Evolutionary conservation across 1,284 basidiomycete genomes (phyloP).

Genomic region (Sporisorium reilianum): DNA sequence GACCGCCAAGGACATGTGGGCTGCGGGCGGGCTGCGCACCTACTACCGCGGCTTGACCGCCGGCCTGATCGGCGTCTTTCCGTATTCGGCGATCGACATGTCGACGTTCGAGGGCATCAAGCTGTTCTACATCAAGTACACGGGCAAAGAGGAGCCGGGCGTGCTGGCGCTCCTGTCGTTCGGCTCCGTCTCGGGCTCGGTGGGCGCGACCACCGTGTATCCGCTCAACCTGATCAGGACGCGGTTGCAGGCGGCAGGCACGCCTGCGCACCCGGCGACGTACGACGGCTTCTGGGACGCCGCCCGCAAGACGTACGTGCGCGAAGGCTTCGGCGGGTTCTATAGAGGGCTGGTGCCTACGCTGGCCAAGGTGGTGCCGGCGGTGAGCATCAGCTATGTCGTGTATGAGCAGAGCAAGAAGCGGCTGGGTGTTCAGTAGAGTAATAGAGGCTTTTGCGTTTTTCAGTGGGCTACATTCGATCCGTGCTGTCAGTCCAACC

Average conservation of each 20-base stretch:
- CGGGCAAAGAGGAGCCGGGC: conserved; percentile 70
- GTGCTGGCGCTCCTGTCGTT: conserved; percentile 70
- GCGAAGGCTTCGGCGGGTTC: conserved; percentile 92
- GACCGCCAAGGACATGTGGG: conserved; percentile 78
- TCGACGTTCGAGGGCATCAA: conserved; percentile 71
- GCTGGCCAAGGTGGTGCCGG: conserved; percentile 77
- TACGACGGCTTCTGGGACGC: conserved; percentile 93
- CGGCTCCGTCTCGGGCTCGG: conserved; percentile 70
- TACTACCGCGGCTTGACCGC: conserved; percentile 91
- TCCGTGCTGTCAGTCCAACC: conserved; percentile 17
- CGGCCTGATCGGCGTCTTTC: conserved; percentile 71
- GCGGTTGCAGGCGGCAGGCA: conserved; percentile 91
- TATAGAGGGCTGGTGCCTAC: conserved; percentile 93
- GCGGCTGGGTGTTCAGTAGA: conserved; percentile 51
- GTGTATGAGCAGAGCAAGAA: conserved; percentile 67
- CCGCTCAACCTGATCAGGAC: conserved; percentile 81
- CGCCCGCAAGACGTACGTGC: conserved; percentile 80
- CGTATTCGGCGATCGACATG: conserved; percentile 71
- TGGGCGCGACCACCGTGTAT: conserved; percentile 71
- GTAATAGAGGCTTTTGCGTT: too few relatives aligned
- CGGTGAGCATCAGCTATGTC: conserved; percentile 67
- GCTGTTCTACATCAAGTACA: conserved; percentile 70
- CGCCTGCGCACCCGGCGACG: conserved; percentile 60
- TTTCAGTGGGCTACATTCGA: too few relatives aligned
- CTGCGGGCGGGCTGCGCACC: conserved; percentile 81